These are phyloP conservation scores for Tylopilus orsonianus DNA, from an alignment of 1,284 basidiomycete species.

Conservation along the genomic window DNA sequence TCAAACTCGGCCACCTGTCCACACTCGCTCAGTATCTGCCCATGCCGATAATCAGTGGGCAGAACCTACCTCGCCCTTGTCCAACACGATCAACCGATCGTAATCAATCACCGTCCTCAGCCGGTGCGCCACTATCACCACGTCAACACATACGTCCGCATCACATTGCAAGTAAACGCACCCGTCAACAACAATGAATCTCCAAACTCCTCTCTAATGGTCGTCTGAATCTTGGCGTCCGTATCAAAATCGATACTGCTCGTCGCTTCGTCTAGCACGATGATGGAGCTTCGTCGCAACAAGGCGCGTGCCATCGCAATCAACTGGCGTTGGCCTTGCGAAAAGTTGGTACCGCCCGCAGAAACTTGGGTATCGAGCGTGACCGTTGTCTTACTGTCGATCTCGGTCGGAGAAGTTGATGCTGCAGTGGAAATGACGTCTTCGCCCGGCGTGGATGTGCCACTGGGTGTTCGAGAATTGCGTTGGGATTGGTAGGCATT, in stretches of 20 bases:
- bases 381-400: constrained; percentile 42
- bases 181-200: constrained; percentile 48
- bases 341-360: constrained; percentile 68
- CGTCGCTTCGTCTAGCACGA: constrained; percentile 74
- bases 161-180: constrained; percentile 22
- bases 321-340: constrained; percentile 71
- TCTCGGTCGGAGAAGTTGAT: constrained; percentile 30
- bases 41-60: too few relatives aligned
- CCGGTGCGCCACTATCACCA: constrained; percentile 47
- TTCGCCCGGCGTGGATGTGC: constrained; percentile 21
- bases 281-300: constrained; percentile 58
- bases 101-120: constrained; percentile 60
- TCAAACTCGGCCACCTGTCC: constrained; percentile 73
- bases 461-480: constrained; percentile 28
- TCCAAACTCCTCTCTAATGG: constrained; percentile 65
- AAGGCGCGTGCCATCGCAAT: constrained; percentile 68
- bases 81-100: constrained; percentile 68
- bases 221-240: constrained; percentile 61
- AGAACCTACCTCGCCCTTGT: constrained; percentile 52
- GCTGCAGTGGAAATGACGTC: constrained; percentile 1
- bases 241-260: constrained; percentile 62
- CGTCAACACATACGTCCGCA: not conserved
- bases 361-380: constrained; percentile 60
- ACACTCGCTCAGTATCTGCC: not conserved
- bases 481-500: constrained; percentile 45